phyloP scores from a whole-genome alignment of 2,329 filamentous ascomycete genomes.

The Ophiocordyceps sinensis region DNA sequence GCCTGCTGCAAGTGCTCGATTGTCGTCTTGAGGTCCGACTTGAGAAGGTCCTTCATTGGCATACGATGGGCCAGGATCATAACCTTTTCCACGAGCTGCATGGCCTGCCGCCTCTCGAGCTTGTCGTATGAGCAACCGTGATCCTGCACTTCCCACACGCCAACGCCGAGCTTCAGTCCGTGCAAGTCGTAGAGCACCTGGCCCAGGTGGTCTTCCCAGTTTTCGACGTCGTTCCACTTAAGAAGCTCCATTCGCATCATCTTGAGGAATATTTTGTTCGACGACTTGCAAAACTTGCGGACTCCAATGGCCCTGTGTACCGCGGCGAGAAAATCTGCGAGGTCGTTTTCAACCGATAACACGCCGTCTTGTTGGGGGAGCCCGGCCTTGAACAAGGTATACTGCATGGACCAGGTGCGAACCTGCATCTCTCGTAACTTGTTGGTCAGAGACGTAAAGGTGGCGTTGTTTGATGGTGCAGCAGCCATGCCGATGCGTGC shows the following conservation, averaged over 20 bases:
- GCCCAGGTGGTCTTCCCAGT: conserved; percentile 74
- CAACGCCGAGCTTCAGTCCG: conserved; percentile 60
- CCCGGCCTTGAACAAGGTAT: conserved; percentile 62
- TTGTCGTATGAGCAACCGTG: conserved; percentile 67
- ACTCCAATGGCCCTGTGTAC: conserved; percentile 76
- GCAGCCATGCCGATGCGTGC: conserved; percentile 61
- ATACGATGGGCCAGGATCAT: conserved; percentile 69
- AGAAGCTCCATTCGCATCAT: conserved; percentile 79
- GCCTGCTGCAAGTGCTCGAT: conserved; percentile 90
- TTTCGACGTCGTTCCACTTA: conserved; percentile 58
- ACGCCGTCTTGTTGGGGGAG: conserved; percentile 56
- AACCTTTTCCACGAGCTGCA: conserved; percentile 72
- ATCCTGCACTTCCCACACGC: conserved; percentile 53
- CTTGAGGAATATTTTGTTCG: conserved; percentile 78
- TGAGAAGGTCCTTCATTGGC: conserved; percentile 80
- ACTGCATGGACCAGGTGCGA: conserved; percentile 77
- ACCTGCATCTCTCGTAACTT: conserved; percentile 80
- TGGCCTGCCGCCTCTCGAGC: conserved; percentile 66
- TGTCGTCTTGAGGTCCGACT: conserved; percentile 76
- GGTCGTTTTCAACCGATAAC: conserved; percentile 51
- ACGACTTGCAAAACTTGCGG: conserved; percentile 70
- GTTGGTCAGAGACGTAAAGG: conserved; percentile 38
- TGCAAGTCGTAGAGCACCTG: conserved; percentile 77
- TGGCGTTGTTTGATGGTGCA: conserved; percentile 41
- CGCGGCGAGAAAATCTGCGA: conserved; percentile 65